Evolutionary conservation across 345 rosid genomes (phyloP), one percentile per base, ranked within the genome.

Genomic region (Camelina hispida): DNA sequence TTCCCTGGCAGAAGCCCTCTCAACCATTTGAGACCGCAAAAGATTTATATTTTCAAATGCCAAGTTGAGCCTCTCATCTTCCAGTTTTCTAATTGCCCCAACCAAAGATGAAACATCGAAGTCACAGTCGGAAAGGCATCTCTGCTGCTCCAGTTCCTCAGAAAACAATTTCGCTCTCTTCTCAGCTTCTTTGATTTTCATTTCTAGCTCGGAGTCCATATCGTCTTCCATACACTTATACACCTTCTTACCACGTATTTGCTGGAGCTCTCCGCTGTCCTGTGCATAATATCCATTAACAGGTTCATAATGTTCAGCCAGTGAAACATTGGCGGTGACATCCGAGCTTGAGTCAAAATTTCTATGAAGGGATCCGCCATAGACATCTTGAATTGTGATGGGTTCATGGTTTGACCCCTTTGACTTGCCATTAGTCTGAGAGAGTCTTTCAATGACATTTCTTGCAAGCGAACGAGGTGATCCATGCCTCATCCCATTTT

Each of bases 401-500:
- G 99, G 99, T 70, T 77, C 53, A 50, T 84, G 85, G 69, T 69
- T 74, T 52, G 82, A 80, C 15, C 81, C 79, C 82, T 81, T 84
- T 65, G 88, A 75, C 72, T 79, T 88, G 61, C 76, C 82, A 73
- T 77, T 81, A 51, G 83, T 79, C 80, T 86, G 88, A 37, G 95
- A 84, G 76, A 93, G 94, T 76, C 91, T 89, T 83, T 89, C 95
- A 52, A 96, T 79, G 70, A 93, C 99, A 81, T 79, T 87, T 81
- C 84, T 93, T 66, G 99, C 99, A 75, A 89, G 85, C 46, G 82
- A 88, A 66, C 88, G 75, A 15, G 99, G 96, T 30, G 97, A 93
- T 77, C 88, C 91, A 67, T 83, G 87, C 71, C 89, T 86, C 55
- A 76, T 82, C 48, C 87, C 93, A 71, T 68, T 82, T 81, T 87